These are phyloP conservation scores for Cryphonectria radicalis DNA, from an alignment of 2,329 filamentous ascomycete species.

Conservation along the genomic window DNA sequence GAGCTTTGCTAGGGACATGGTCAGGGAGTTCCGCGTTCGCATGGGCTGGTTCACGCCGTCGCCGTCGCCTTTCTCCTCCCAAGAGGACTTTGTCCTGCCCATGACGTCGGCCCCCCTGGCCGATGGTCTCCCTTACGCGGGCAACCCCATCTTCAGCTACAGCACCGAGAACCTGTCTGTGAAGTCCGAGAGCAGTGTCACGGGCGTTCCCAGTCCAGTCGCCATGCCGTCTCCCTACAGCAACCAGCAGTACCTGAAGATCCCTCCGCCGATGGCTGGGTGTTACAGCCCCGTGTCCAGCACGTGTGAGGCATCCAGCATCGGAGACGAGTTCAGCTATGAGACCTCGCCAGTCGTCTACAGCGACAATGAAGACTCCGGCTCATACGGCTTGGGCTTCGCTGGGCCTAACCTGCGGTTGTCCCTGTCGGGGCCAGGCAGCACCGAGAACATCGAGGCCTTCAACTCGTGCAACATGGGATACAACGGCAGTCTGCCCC, in stretches of 20 bases:
- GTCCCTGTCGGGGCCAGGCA: conserved; percentile 44
- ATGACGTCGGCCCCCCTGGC: conserved; percentile 40
- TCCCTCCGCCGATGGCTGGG: conserved; percentile 65
- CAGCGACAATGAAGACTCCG: conserved; percentile 64
- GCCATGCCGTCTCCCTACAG: conserved; percentile 60
- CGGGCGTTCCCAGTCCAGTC: conserved; percentile 56
- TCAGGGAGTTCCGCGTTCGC: conserved; percentile 69
- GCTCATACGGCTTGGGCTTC: conserved; percentile 53
- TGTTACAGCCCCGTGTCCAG: conserved; percentile 67
- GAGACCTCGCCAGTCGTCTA: conserved; percentile 58
- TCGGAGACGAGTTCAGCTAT: conserved; percentile 44
- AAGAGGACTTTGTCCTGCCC: conserved; percentile 44
- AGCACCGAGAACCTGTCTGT: conserved; percentile 66
- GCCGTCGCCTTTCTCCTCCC: conserved; percentile 49
- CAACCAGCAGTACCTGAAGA: conserved; percentile 62
- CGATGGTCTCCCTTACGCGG: conserved; percentile 52
- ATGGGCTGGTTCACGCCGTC: conserved; percentile 69
- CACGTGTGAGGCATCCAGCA: conserved; percentile 47
- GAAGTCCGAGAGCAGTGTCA: conserved; percentile 53
- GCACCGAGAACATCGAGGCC: conserved; percentile 31
- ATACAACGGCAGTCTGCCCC: conserved; percentile 50
- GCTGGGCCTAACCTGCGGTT: conserved; percentile 51
- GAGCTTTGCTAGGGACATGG: conserved; percentile 73
- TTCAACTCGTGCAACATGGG: conserved; percentile 31
- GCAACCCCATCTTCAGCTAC: conserved; percentile 65